Evolutionary conservation across 2,329 filamentous ascomycete genomes (phyloP).

Genomic region (Aspergillus intermedius): DNA sequence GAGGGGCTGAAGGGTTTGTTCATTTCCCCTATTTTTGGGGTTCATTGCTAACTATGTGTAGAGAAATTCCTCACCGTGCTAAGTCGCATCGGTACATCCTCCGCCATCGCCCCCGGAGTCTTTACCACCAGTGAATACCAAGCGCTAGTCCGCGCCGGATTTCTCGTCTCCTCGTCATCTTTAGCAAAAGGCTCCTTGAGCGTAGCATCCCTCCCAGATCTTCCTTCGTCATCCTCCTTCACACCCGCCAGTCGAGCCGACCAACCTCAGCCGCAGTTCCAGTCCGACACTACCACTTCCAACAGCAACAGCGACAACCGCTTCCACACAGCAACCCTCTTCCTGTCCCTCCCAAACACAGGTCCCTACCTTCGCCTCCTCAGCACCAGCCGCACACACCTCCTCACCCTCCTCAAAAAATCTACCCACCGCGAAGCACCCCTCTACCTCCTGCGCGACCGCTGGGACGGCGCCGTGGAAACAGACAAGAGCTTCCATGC

Average conservation of each 20-base stretch:
- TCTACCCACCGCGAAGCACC: conserved; percentile 50
- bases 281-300: not conserved
- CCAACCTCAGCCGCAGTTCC: not conserved
- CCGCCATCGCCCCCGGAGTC: conserved; percentile 39
- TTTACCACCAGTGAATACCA: conserved; percentile 45
- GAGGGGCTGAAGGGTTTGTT: conserved; percentile 28
- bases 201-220: conserved; percentile 34
- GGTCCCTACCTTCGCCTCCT: conserved; percentile 56
- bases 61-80: conserved; percentile 48
- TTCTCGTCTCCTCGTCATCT: conserved; percentile 47
- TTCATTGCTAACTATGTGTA: conserved; percentile 10
- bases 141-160: conserved; percentile 47
- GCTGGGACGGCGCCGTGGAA: conserved; percentile 58
- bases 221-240: conserved; percentile 14
- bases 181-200: conserved; percentile 34
- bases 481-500: conserved; percentile 37
- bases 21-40: conserved; percentile 2
- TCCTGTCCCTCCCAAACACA: conserved; percentile 54
- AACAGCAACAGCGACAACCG: not conserved
- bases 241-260: conserved; percentile 23
- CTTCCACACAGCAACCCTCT: conserved; percentile 30
- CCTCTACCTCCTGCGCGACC: conserved; percentile 48
- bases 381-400: conserved; percentile 48
- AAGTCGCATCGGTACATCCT: conserved; percentile 39
- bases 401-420: conserved; percentile 48